Evolutionary conservation across 1,284 basidiomycete species (phyloP).

Genomic region (Coniferiporia weirii): DNA sequence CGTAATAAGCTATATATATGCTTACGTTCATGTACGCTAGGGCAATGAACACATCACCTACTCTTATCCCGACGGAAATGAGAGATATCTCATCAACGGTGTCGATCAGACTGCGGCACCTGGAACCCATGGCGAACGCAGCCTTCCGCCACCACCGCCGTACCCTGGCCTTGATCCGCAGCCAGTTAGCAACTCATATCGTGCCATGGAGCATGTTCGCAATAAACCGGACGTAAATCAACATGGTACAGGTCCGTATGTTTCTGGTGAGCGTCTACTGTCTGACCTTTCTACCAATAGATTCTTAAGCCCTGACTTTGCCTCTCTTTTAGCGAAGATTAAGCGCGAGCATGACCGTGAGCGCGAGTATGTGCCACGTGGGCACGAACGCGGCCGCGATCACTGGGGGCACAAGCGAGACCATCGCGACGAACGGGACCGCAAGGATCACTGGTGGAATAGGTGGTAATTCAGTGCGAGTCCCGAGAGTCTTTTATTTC

Average conservation of each 20-base stretch:
- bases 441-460: constrained; percentile 14
- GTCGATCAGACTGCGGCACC: constrained; percentile 44
- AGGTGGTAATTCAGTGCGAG: not conserved
- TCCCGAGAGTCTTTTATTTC: not conserved
- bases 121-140: constrained; percentile 1
- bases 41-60: constrained; percentile 68
- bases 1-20: not conserved
- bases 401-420: not conserved
- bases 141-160: constrained; percentile 16
- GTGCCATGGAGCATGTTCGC: not conserved
- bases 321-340: not conserved
- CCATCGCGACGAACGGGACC: not conserved
- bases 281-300: not conserved
- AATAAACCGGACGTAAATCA: not conserved
- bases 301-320: not conserved
- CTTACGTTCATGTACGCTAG: constrained; percentile 30
- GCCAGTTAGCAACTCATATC: not conserved
- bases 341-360: constrained; percentile 8
- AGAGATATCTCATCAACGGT: constrained; percentile 63
- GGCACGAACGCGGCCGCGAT: too few relatives aligned
- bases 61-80: constrained; percentile 57
- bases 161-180: constrained; percentile 7
- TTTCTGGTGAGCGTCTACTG: not conserved
- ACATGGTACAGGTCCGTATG: not conserved
- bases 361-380: not conserved